Evolutionary conservation across 257 asterid species (phyloP), one percentile per base, ranked within the genome.

Genomic region (Prunella vulgaris): DNA sequence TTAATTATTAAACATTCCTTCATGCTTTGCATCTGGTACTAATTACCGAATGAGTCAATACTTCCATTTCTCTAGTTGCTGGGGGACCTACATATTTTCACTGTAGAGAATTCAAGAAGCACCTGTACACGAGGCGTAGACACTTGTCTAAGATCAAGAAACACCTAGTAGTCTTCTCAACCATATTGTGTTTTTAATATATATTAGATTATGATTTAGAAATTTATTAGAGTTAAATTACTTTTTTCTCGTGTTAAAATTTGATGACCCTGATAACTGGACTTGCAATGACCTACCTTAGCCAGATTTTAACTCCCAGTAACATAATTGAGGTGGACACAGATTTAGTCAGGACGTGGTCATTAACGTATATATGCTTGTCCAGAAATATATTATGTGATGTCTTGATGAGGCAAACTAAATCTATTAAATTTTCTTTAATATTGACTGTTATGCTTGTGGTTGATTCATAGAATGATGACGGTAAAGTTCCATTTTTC

Each of bases 401-500:
- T 64, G 70, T 24, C 57, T 63, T 53, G 35, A 4, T 49, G 32
- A 68, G 18, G 22, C 62, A 40, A 7, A 30, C 48, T 44, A 48
- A 72, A 77, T 61, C 25, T 54, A 57, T 37, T 68, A 60, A n/a
- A 66, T 76, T 40, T 32, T 78, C 18, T n/a, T 21, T 35, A n/a
- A 27, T 49, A 22, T 64, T 87, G 69, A 82, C 76, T 32, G 27
- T 77, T 72, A 22, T 74, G 58, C 5, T 83, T 79, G 75, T 66
- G 46, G 28, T 85, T 78, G 70, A 74, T 76, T 75, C 75, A 52
- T 65, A 91, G 99, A 87, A 82, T 58, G 87, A 87, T 77, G 88
- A 84, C 62, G 86, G 87, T 70, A 82, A 85, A 79, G 88, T 77
- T 78, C 97, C 97, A 42, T 38, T 86, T 71, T 83, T 83, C 85